Base-by-base conservation (phyloP, 768 basidiomycete species). In the Amanita brunnescens region DNA sequence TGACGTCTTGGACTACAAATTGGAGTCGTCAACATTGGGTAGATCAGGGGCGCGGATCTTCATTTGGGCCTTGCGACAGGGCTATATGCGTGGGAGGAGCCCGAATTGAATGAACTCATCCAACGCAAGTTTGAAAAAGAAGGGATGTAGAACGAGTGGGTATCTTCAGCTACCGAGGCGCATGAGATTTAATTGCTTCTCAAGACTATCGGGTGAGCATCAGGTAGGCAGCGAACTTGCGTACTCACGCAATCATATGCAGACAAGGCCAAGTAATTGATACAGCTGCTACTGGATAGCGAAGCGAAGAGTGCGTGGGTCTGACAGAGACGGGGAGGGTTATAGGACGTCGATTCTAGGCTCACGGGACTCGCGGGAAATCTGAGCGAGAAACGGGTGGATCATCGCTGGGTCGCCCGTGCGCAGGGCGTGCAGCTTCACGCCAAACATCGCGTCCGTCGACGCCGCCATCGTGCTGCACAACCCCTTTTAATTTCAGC, bases 1-100 rank as follows among this genome's bases (percentile, higher is more conserved):
- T 63, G 96, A 99, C 62, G 79, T 93, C 32, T 72, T 99, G 2
- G 96, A 98, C 69, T 98, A 91, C 62, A 87, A 93, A 44, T 81
- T 87, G 0, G 85, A 84, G 9, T 76, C 80, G 5, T 67, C 72
- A 0, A 71, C 85, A 0, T 79, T 98, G 12, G 95, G 95, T 32
- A n/a, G n/a, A n/a, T n/a, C n/a, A n/a, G 85, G 0, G 89, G 89
- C 14, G 87, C 91, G 1, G 91, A 93, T 63, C 73, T 92, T 13
- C 79, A 83, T 49, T 70, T 92, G 0, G 90, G 91, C 0, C 74
- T 92, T 39, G 89, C 96, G 4, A 99, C 96, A 0, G 95, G 91
- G n/a, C 68, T 98, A 10, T 99, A 87, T 62, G 96, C 96, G 30
- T 95, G 93, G 80, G 92, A 96, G 64, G 86, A 94, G 62, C 84